Evolutionary conservation across 1,139 yeast genomes (phyloP), one percentile per base, ranked within the genome.

Genomic region (Candida pseudocylindracea): DNA sequence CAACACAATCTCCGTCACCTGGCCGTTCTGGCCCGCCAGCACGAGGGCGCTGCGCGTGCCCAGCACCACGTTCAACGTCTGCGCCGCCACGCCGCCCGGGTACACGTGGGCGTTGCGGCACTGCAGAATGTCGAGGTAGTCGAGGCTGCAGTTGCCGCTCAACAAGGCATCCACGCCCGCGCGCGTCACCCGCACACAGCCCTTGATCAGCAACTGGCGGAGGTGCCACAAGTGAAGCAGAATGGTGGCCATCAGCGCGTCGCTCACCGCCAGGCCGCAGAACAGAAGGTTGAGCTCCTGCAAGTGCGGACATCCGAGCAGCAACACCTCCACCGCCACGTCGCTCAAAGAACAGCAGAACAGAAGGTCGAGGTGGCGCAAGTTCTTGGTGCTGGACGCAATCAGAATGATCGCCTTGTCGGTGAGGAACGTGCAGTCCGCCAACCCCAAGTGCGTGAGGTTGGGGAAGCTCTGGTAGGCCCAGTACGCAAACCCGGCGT

Each of bases 241-340:
- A n/a, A 76, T 58, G 1, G 74, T 64, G 26, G 68, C 59, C 31
- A 75, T 48, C 1, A 80, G 69, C 15, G 72, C 61, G 44, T 76
- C 88, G 43, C 80, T 70, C 4, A 76, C 81, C 1, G 88, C 85
- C 32, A 78, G 66, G 2, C 88, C 88, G 50, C 88, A 76, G 44
- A 73, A 76, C 10, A 80, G 70, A 33, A 75, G 48, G 40, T 73
- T 72, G 34, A 76, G 52, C 27, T 53, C 51, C 34, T 57, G 48
- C 35, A 76, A 49, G 20, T 58, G 51, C 32, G 68, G 73, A 42
- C 81, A 72, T 8, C 80, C 78, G 24, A 71, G 51, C 36, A 76
- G 62, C 26, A 76, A 49, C 1, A 72, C 69, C 38, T 74, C 80
- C 13, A 76, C 56, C 4, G 85, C 62, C 30, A 67, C 60, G 44